Percentiles rank a stretch among this genome's conserved stretches.
These are phyloP conservation scores for Sphagnurus paluster DNA, from an alignment of 1,284 basidiomycete species.

Conservation along the genomic window DNA sequence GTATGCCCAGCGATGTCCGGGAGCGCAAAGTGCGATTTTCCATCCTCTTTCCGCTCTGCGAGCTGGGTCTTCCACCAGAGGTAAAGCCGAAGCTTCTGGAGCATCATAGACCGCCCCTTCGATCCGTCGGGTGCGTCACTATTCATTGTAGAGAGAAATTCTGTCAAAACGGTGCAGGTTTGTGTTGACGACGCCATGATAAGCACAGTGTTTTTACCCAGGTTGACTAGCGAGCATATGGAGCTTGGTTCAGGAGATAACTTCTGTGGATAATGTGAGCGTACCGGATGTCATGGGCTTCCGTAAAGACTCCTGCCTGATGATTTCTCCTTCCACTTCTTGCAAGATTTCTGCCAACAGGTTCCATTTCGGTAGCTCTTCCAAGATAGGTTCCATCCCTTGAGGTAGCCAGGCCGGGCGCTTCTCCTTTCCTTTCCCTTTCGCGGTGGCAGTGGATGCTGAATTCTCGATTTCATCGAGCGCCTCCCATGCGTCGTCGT, in stretches of 20 bases:
- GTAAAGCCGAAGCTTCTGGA: slow-evolving; percentile 68
- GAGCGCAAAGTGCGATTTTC: slow-evolving; percentile 21
- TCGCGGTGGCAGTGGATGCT: slow-evolving; percentile 11
- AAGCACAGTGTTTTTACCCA: slow-evolving; percentile 77
- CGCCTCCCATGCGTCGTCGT: slow-evolving; percentile 73
- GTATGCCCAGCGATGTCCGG: slow-evolving; percentile 17
- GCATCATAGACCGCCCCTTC: slow-evolving; percentile 79
- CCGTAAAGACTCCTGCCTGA: slow-evolving; percentile 52
- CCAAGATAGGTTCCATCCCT: slow-evolving; percentile 84
- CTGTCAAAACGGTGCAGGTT: slow-evolving; percentile 72
- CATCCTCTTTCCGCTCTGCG: slow-evolving; percentile 39
- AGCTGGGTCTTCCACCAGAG: slow-evolving; percentile 82
- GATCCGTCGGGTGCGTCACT: slow-evolving; percentile 54
- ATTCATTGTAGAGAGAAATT: slow-evolving; percentile 76
- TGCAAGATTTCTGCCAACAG: slow-evolving; percentile 83
- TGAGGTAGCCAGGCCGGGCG: slow-evolving; percentile 68
- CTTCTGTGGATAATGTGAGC: slow-evolving; percentile 2
- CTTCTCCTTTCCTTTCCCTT: slow-evolving; percentile 22
- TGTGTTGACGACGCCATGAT: slow-evolving; percentile 88
- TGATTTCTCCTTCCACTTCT: slow-evolving; percentile 91
- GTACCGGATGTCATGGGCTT: slow-evolving; percentile 29
- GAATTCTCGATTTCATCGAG: slow-evolving; percentile 56
- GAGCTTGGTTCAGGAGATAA: slow-evolving; percentile 6
- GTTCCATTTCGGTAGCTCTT: slow-evolving; percentile 96
- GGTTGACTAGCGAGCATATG: slow-evolving; percentile 39